These are phyloP conservation scores for Cnidoscolus chayamansa DNA, from an alignment of 441 rosid species.

Conservation along the genomic window DNA sequence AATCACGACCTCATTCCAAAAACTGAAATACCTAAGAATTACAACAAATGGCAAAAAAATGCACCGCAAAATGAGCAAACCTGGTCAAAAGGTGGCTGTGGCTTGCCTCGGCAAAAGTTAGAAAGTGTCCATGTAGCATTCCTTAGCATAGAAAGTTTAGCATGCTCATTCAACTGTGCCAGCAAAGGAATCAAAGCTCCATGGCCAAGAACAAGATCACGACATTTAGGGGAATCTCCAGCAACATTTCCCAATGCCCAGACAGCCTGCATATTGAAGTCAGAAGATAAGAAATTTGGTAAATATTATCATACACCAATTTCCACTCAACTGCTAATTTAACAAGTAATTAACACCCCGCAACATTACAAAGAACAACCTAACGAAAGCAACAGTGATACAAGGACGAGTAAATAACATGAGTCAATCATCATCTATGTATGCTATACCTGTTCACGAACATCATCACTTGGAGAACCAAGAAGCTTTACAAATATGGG, in stretches of 20 bases:
- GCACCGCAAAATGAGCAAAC: constrained; percentile 28
- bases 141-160: constrained; percentile 83
- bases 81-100: constrained; percentile 84
- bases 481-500: constrained; percentile 83
- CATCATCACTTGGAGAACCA: constrained; percentile 80
- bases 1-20: not conserved
- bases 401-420: too few relatives aligned
- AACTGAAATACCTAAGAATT: not conserved
- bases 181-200: constrained; percentile 70
- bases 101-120: constrained; percentile 86
- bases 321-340: not conserved
- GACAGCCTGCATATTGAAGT: constrained; percentile 51
- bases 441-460: constrained; percentile 71
- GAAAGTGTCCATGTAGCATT: constrained; percentile 98
- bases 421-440: too few relatives aligned
- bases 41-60: not conserved
- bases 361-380: not conserved
- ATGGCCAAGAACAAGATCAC: constrained; percentile 74
- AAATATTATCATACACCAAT: not conserved
- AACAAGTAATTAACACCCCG: not conserved
- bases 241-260: constrained; percentile 96
- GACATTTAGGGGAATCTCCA: constrained; percentile 86
- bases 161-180: constrained; percentile 68
- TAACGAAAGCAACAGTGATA: not conserved
- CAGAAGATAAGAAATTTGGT: not conserved